Conservation (phyloP, 148 eudicot genomes). For the Pharnaceum exiguum region DNA sequence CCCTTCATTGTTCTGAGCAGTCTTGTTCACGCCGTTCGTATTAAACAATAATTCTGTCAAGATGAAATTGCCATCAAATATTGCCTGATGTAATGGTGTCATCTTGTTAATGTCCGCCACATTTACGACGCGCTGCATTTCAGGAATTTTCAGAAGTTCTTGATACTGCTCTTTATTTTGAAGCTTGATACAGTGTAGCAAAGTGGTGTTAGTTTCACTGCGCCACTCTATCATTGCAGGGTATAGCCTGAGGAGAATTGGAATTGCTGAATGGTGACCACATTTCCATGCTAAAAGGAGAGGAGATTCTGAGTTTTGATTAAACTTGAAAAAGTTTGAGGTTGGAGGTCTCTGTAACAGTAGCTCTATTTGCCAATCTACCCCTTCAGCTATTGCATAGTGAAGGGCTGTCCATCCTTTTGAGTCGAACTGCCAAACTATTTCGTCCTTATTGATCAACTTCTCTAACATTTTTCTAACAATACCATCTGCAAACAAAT, state of each 20-base stretch:
- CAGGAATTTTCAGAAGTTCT: neutral
- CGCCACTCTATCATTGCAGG: neutral
- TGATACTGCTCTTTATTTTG: neutral
- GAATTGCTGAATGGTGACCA: neutral
- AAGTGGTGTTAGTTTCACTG: neutral
- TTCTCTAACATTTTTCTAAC: neutral
- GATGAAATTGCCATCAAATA: neutral
- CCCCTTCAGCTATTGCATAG: neutral
- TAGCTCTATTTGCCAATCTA: neutral
- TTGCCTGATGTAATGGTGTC: constrained; percentile 1
- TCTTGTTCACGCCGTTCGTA: neutral
- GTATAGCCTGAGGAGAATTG: neutral
- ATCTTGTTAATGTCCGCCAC: neutral
- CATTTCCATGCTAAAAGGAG: neutral
- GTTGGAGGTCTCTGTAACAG: neutral
- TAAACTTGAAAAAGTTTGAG: neutral
- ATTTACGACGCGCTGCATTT: neutral
- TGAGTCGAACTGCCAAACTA: neutral
- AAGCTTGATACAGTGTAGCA: neutral
- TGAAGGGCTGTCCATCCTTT: neutral
- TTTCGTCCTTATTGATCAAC: neutral
- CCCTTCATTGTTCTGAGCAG: neutral
- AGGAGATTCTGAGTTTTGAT: neutral
- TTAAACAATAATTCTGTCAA: neutral
- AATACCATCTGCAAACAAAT: no score